Conservation (phyloP, 345 rosid species). For the Eucalyptus melliodora region DNA sequence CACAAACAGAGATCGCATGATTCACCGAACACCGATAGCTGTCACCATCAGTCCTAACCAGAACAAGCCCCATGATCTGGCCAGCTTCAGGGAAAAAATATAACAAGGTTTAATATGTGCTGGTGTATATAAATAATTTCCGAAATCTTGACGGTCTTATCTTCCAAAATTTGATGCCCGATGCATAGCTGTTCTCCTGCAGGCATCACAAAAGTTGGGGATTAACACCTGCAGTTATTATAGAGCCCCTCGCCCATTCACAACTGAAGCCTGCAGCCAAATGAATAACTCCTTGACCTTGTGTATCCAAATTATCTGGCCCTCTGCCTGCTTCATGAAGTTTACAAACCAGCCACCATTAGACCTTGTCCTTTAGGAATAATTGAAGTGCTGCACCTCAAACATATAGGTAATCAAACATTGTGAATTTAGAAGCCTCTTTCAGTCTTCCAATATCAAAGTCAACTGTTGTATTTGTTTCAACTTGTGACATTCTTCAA, state of each 20-base stretch:
- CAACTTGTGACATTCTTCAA: slow-evolving; percentile 13
- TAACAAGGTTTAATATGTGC: not conserved
- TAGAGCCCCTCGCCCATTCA: slow-evolving; percentile 40
- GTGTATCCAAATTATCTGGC: slow-evolving; percentile 27
- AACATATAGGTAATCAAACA: not conserved
- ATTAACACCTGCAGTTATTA: slow-evolving; percentile 31
- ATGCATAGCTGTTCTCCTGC: slow-evolving; percentile 47
- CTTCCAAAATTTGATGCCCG: slow-evolving; percentile 63
- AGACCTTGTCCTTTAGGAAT: slow-evolving; percentile 32
- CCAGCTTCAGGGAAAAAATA: not conserved
- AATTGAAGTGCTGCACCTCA: slow-evolving; percentile 24
- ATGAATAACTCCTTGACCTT: slow-evolving; percentile 49
- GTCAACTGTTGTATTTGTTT: not conserved
- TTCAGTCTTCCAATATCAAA: not conserved
- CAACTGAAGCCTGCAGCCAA: slow-evolving; percentile 53
- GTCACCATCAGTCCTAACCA: not conserved
- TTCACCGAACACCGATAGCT: not conserved
- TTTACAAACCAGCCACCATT: slow-evolving; percentile 35
- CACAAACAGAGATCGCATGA: not conserved
- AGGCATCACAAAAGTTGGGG: slow-evolving; percentile 35
- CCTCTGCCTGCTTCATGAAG: slow-evolving; percentile 38
- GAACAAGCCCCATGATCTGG: not conserved
- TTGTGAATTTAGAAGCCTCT: not conserved
- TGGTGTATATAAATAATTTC: not conserved
- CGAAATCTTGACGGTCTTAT: slow-evolving; percentile 1